phyloP scores from a whole-genome alignment of 257 asterid species.

The Penstemon newberryi region DNA sequence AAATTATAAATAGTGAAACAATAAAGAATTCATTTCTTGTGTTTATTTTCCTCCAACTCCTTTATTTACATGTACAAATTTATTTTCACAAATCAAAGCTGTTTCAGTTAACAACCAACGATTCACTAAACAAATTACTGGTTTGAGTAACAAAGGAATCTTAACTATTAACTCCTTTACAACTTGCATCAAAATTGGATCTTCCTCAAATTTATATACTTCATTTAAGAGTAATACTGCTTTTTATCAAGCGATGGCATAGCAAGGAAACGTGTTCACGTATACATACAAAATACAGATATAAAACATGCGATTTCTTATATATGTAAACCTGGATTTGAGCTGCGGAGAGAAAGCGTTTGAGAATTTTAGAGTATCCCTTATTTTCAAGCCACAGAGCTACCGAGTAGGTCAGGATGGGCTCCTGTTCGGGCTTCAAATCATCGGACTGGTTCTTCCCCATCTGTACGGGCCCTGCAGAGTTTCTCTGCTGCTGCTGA shows the following conservation, averaged over 20 bases:
- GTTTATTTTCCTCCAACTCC: background rate
- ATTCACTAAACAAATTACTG: background rate
- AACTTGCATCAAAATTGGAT: background rate
- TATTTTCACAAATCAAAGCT: constrained; percentile 13
- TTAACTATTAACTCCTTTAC: background rate
- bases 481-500: constrained; percentile 31
- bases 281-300: background rate
- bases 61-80: background rate
- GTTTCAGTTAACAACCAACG: background rate
- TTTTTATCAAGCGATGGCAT: background rate
- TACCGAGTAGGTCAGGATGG: too few relatives aligned
- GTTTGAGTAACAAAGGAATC: background rate
- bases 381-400: too few relatives aligned
- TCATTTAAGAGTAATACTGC: background rate
- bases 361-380: too few relatives aligned
- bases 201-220: background rate
- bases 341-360: too few relatives aligned
- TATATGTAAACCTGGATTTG: constrained; percentile 3
- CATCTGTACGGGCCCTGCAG: constrained; percentile 27
- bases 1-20: background rate
- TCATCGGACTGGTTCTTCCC: constrained; percentile 15
- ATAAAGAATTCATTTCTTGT: background rate
- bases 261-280: background rate
- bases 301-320: background rate
- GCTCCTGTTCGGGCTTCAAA: too few relatives aligned